Percentiles rank a stretch among this genome's conserved stretches.
Evolutionary conservation across 23 red algal species (phyloP).

Genomic region (Gracilaria vermiculophylla): DNA sequence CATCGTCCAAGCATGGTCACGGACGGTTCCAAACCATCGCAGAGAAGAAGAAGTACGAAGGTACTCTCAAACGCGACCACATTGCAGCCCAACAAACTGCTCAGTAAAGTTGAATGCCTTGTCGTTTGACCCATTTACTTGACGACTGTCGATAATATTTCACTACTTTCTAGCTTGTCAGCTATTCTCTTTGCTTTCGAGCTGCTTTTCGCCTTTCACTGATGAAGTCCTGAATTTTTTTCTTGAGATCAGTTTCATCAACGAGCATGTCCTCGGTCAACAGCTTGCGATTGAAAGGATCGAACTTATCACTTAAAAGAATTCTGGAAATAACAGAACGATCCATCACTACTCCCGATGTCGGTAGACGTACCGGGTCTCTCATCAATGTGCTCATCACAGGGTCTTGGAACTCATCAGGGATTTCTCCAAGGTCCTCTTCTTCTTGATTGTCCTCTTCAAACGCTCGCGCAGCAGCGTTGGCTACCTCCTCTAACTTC

Average conservation of each 20-base stretch:
- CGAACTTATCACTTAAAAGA: constrained; percentile 85
- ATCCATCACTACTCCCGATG: constrained; percentile 90
- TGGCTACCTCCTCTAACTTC: constrained; percentile 35
- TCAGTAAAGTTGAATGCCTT: not conserved
- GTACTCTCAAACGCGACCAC: constrained; percentile 77
- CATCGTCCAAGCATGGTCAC: constrained; percentile 94
- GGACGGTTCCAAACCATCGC: constrained; percentile 97
- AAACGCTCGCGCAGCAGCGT: constrained; percentile 20
- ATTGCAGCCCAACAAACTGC: constrained; percentile 24
- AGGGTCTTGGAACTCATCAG: constrained; percentile 98
- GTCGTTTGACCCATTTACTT: not conserved
- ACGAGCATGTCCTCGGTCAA: constrained; percentile 83
- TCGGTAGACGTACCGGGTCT: constrained; percentile 89
- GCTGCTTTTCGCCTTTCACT: not conserved
- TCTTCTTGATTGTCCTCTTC: constrained; percentile 75
- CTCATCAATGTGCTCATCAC: constrained; percentile 92
- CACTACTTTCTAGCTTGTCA: not conserved
- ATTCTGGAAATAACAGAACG: constrained; percentile 90
- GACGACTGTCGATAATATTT: not conserved
- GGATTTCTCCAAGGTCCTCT: constrained; percentile 72
- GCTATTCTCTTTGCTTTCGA: not conserved
- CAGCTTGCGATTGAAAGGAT: constrained; percentile 96
- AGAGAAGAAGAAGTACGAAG: constrained; percentile 96
- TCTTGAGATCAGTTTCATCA: constrained; percentile 79
- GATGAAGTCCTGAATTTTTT: constrained; percentile 64